phyloP scores from a whole-genome alignment of 495 filamentous ascomycete genomes.

The Aspergillus bertholletiae region DNA sequence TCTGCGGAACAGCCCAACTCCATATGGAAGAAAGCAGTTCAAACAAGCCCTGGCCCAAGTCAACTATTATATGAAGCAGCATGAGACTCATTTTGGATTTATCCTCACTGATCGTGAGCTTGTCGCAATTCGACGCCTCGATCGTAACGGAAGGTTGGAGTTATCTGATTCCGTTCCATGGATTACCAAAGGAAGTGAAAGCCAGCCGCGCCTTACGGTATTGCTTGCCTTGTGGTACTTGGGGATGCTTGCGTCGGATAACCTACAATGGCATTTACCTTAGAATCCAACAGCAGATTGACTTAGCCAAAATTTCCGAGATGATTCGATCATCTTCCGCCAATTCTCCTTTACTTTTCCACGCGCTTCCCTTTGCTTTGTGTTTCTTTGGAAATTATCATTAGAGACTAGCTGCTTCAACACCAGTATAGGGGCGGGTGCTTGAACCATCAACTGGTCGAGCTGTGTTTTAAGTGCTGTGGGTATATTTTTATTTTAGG shows the following conservation, averaged over 20 bases:
- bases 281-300: no score
- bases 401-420: no score
- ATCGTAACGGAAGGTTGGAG: neutral
- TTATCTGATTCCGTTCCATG: neutral
- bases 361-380: no score
- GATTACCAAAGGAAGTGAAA: neutral
- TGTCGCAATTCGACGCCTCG: neutral
- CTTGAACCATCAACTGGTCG: no score
- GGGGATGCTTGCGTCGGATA: neutral
- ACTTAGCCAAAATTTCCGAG: no score
- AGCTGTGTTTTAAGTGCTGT: no score
- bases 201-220: neutral
- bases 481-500: no score
- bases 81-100: neutral
- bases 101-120: slow-evolving; percentile 2
- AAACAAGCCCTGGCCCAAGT: neutral
- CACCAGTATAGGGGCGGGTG: no score
- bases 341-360: no score
- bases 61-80: slow-evolving; percentile 3
- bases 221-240: neutral
- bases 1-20: slow-evolving; percentile 2
- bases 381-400: no score
- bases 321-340: no score
- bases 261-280: no score
- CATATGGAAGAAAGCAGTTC: neutral